These are phyloP conservation scores for Amorphotheca resinae DNA, from an alignment of 495 filamentous ascomycete genomes.

Conservation along the genomic window DNA sequence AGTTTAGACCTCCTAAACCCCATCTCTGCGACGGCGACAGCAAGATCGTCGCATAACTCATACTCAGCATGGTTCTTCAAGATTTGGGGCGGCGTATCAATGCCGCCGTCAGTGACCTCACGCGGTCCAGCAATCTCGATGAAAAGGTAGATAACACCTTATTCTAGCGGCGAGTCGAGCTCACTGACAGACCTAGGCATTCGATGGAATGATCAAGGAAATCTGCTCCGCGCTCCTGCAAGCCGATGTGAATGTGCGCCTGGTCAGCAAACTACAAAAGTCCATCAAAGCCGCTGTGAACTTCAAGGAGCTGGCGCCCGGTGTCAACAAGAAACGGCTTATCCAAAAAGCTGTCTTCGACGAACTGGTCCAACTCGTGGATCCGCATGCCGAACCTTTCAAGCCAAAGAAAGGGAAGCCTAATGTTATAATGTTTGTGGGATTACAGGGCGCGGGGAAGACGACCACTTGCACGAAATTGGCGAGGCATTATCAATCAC, in stretches of 20 bases:
- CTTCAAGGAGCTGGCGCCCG: slow-evolving; percentile 77
- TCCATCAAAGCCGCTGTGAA: slow-evolving; percentile 86
- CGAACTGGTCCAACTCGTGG: slow-evolving; percentile 87
- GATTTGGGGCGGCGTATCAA: slow-evolving; percentile 98
- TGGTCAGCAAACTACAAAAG: slow-evolving; percentile 86
- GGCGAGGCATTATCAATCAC: slow-evolving; percentile 83
- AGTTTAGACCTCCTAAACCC: not conserved
- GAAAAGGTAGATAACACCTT: slow-evolving; percentile 58
- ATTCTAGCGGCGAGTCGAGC: too few relatives aligned
- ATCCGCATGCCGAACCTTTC: slow-evolving; percentile 91
- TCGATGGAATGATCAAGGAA: slow-evolving; percentile 96
- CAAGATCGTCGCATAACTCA: not conserved
- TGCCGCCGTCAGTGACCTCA: slow-evolving; percentile 86
- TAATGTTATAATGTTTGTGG: slow-evolving; percentile 99
- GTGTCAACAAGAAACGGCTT: slow-evolving; percentile 91
- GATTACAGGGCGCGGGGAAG: slow-evolving; percentile 92
- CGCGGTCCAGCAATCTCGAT: slow-evolving; percentile 79
- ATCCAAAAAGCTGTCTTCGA: slow-evolving; percentile 99
- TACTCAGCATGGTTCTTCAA: slow-evolving; percentile 82
- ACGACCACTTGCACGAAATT: slow-evolving; percentile 98
- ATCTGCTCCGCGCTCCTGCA: slow-evolving; percentile 88
- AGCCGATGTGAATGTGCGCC: slow-evolving; percentile 90
- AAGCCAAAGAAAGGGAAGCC: slow-evolving; percentile 92
- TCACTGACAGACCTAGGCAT: slow-evolving; percentile 47
- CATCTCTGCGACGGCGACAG: not conserved